Conservation (phyloP, 306 rosid species). For the Pueraria montana region DNA sequence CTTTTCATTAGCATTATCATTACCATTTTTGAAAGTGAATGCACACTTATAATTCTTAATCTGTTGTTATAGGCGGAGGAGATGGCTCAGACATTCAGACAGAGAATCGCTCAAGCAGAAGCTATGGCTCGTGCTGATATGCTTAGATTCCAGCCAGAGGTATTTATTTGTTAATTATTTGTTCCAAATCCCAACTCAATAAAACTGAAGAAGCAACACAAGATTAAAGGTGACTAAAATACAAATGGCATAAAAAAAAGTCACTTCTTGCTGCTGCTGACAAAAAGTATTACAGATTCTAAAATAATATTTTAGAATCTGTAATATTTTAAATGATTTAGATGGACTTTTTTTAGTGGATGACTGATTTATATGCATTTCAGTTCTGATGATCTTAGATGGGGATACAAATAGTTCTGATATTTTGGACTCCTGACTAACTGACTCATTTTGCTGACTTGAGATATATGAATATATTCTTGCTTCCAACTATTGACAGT, state of each 20-base stretch:
- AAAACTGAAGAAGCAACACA: conserved; percentile 24
- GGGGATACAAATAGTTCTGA: background rate
- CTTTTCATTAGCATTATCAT: conserved; percentile 27
- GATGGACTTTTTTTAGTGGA: background rate
- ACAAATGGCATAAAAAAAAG: conserved; percentile 11
- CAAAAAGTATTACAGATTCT: background rate
- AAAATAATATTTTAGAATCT: background rate
- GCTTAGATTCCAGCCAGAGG: conserved; percentile 97
- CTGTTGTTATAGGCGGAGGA: conserved; percentile 84
- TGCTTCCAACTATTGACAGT: background rate
- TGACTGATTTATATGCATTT: background rate
- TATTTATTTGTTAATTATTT: conserved; percentile 52
- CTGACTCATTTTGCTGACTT: background rate
- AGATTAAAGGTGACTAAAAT: conserved; percentile 9
- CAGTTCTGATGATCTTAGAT: background rate
- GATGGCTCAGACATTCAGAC: conserved; percentile 96
- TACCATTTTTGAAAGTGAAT: conserved; percentile 28
- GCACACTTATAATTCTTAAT: conserved; percentile 34
- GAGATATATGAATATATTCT: conserved; percentile 10
- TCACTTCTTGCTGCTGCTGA: conserved; percentile 19
- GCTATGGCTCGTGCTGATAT: conserved; percentile 99
- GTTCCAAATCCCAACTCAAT: conserved; percentile 9
- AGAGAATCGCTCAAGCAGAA: conserved; percentile 98
- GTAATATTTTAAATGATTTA: background rate
- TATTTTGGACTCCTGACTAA: background rate